phyloP scores from a whole-genome alignment of 495 filamentous ascomycete genomes.

The Eremomyces bilateralis region DNA sequence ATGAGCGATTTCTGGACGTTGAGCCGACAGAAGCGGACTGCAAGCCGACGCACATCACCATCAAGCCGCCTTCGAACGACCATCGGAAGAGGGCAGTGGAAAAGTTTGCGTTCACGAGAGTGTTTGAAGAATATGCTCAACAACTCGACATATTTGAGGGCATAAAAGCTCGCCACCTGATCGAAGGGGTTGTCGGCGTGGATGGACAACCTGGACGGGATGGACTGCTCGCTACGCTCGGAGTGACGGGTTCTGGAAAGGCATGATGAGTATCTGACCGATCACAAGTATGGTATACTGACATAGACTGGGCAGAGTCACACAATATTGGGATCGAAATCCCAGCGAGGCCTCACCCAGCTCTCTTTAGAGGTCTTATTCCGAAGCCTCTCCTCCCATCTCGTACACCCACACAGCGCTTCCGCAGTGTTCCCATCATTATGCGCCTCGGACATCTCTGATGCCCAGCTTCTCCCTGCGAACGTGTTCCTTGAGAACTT shows the following conservation, averaged over 20 bases:
- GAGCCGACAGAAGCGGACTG: slow-evolving; percentile 28
- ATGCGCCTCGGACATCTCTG: slow-evolving; percentile 53
- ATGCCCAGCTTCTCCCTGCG: slow-evolving; percentile 62
- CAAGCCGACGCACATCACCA: slow-evolving; percentile 59
- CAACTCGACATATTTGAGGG: slow-evolving; percentile 80
- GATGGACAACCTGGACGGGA: slow-evolving; percentile 58
- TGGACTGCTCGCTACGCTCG: slow-evolving; percentile 75
- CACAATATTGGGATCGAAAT: slow-evolving; percentile 81
- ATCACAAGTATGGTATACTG: slow-evolving; percentile 7
- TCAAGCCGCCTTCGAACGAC: slow-evolving; percentile 60
- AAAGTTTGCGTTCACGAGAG: slow-evolving; percentile 80
- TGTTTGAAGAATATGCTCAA: slow-evolving; percentile 67
- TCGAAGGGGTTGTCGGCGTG: slow-evolving; percentile 54
- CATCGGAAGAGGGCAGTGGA: slow-evolving; percentile 64
- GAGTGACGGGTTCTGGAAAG: slow-evolving; percentile 92
- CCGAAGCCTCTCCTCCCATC: slow-evolving; percentile 32
- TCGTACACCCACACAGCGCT: slow-evolving; percentile 34
- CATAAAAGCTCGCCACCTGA: slow-evolving; percentile 48
- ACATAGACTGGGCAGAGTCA: slow-evolving; percentile 42
- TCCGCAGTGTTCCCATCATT: slow-evolving; percentile 48
- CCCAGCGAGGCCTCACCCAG: slow-evolving; percentile 75
- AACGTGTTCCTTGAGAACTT: slow-evolving; percentile 58
- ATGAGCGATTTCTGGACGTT: slow-evolving; percentile 58
- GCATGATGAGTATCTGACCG: slow-evolving; percentile 24
- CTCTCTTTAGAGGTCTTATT: slow-evolving; percentile 80